phyloP scores from a whole-genome alignment of 2,329 filamentous ascomycete species.

The Neofusicoccum ribis region DNA sequence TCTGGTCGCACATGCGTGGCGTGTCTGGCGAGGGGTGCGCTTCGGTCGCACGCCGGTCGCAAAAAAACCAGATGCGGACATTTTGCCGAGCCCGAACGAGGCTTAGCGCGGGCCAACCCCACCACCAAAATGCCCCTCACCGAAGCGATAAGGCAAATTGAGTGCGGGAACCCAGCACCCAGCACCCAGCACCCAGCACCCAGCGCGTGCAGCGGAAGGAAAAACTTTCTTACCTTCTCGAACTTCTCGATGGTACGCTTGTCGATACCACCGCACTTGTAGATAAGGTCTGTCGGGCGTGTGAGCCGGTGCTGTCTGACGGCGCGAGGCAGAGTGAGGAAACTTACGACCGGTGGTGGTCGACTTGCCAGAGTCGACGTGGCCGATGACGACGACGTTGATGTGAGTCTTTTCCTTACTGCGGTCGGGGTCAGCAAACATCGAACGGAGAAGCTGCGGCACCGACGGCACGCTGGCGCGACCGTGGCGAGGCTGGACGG shows the following conservation, averaged over 20 bases:
- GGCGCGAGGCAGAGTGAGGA: conserved; percentile 28
- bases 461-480: background rate
- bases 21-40: background rate
- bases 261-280: conserved; percentile 99
- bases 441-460: conserved; percentile 3
- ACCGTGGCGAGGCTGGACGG: conserved; percentile 22
- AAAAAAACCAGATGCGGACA: conserved; percentile 12
- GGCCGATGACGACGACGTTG: conserved; percentile 95
- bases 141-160: conserved; percentile 30
- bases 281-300: conserved; percentile 82
- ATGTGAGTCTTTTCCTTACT: conserved; percentile 97
- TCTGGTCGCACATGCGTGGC: conserved; percentile 20
- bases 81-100: conserved; percentile 28
- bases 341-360: conserved; percentile 82
- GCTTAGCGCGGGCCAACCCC: conserved; percentile 42
- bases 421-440: conserved; percentile 26
- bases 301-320: conserved; percentile 31
- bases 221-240: conserved; percentile 79
- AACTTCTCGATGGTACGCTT: conserved; percentile 99
- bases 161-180: conserved; percentile 23
- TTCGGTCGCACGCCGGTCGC: conserved; percentile 2
- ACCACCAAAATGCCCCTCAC: conserved; percentile 40
- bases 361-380: conserved; percentile 99
- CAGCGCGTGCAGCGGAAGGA: conserved; percentile 21
- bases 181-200: background rate